Conservation (phyloP, 352 stramenopile genomes). For the Achlya hypogyna region DNA sequence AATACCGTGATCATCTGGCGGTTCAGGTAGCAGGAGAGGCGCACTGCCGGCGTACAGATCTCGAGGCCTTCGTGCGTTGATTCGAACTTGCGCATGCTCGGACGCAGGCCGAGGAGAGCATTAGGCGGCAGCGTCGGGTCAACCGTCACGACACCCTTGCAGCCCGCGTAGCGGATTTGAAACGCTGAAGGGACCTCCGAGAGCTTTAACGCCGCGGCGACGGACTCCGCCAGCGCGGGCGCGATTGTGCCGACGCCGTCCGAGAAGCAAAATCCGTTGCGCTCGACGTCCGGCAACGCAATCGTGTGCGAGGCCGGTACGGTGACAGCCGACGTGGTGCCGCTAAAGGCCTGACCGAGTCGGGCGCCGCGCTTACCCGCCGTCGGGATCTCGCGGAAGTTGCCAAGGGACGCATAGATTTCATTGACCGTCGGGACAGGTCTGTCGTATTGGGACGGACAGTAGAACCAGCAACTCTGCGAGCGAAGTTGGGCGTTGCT, state of each 20-base stretch:
- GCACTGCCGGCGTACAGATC: not conserved
- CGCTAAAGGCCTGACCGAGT: not conserved
- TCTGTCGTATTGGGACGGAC: too few species aligned
- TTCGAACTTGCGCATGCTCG: slow-evolving; percentile 5
- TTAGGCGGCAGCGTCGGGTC: not conserved
- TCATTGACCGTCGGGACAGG: not conserved
- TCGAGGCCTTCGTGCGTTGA: not conserved
- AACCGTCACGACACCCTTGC: slow-evolving; percentile 2
- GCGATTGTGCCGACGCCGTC: slow-evolving; percentile 4
- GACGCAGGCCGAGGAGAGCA: not conserved
- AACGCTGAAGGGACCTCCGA: not conserved
- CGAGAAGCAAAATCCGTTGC: slow-evolving; percentile 2
- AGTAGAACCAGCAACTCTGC: slow-evolving; percentile 17
- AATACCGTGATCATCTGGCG: slow-evolving; percentile 70
- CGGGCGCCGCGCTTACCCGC: not conserved
- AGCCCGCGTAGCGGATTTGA: slow-evolving; percentile 3
- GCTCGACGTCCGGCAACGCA: not conserved
- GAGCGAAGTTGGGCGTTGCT: not conserved
- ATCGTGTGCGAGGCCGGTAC: not conserved
- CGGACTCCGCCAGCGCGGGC: not conserved
- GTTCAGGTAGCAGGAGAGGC: slow-evolving; percentile 35
- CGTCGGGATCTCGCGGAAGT: not conserved
- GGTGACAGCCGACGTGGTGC: not conserved
- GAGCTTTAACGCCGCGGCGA: not conserved
- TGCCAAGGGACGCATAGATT: not conserved